Evolutionary conservation across 208 protist species (phyloP), one percentile per base, ranked within the genome.

Genomic region (Phytomonas serpens): DNA sequence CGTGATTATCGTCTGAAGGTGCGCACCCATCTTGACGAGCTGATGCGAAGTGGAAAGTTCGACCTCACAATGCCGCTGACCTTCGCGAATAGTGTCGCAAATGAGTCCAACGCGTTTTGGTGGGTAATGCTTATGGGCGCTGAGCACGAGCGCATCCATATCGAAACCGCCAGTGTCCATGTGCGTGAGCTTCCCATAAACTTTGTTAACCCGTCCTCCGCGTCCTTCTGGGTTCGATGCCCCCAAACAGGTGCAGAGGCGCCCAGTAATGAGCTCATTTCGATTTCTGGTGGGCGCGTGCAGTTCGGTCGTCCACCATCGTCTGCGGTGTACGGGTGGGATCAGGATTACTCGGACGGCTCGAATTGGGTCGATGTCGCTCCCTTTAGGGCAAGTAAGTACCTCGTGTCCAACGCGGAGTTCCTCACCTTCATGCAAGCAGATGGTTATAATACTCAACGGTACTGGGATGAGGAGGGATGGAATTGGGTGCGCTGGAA

Each of bases 61-160:
- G 61, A 74, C 11, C 78, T 96, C 61, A 72, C 82, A 63, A 82
- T 95, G 76, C 90, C 94, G 6, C 69, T 97, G 71, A 95, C 88
- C 32, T 83, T 94, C 70, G 79, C 67, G 27, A 88, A 85, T 77
- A 93, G 89, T 73, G 93, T 87, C 65, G 68, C 78, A 57, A 93
- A 87, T 68, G 77, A 84, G 62, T 83, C 83, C 66, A 94, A 93
- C 73, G 82, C 84, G 5, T 93, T 96, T 65, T 96, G 87, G 88
- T 97, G 90, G 90, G 79, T 96, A 52, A 91, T 98, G 76, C 69
- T 97, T 57, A 98, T 99, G 96, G 83, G 88, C n/a, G 85, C 96
- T 65, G 97, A 99, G 83, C 98, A 99, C 78, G 94, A 98, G 77
- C 84, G 95, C 67, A 98, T 99, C 71, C 98, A 99, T 77, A 76